Base-by-base conservation (phyloP, 148 eudicot species). In the Silene uniflora region DNA sequence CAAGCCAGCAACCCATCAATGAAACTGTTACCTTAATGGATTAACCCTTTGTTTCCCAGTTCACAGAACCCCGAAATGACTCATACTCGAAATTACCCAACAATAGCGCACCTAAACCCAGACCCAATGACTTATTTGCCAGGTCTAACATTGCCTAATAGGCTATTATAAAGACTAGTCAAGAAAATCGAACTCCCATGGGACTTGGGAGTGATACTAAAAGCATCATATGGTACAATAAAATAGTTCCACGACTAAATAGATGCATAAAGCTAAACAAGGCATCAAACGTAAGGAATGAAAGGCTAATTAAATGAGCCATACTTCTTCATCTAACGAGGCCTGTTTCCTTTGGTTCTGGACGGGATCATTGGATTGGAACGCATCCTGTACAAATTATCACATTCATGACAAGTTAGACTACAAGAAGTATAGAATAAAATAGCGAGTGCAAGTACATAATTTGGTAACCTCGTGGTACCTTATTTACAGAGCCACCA, bases 11-110 rank as follows among this genome's bases (percentile, higher is more conserved):
- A 54, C 77, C 76, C 85, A 75, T 75, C 29, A 77, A 63, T 21
- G 76, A 65, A 77, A 88, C 76, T 35, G 86, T 83, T 78, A 81
- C 80, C 69, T 52, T 13, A 52, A 52, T 18, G 81, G 78, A 67
- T 52, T 52, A 52, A 52, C 18, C 56, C 56, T 52, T 52, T 1
- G 56, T 4, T 52, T 52, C 12, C 56, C 56, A 52, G 56, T 18
- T 52, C 17, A 52, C 56, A 12, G 17, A 52, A 12, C 56, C 16
- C 56, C 5, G 56, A 52, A 52, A 52, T 12, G 56, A 52, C 56
- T 39, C 56, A 3, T 52, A 52, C 17, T 52, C 4, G 17, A 52
- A 52, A 52, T 52, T 10, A 52, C 56, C 56, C 56, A 52, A 52
- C 17, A 13, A 52, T 16, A 52, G 56, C 56, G 17, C 56, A 52